Evolutionary conservation across 345 rosid genomes (phyloP).

Genomic region (Lepidium africanum): DNA sequence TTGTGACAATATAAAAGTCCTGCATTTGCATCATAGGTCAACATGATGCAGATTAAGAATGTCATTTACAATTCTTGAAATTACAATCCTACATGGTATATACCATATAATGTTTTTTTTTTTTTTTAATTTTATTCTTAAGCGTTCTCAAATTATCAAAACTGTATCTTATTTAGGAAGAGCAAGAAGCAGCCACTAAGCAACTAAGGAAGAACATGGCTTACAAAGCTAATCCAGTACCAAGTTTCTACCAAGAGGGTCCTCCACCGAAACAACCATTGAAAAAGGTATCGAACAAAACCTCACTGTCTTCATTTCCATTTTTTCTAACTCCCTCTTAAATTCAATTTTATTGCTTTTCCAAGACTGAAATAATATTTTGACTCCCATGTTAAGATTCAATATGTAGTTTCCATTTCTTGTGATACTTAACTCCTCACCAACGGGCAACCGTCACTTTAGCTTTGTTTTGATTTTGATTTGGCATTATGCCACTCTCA

Average conservation of each 20-base stretch:
- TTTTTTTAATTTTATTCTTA: not conserved
- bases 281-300: constrained; percentile 55
- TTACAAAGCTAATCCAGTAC: constrained; percentile 83
- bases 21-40: not conserved
- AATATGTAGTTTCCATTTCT: not conserved
- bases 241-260: constrained; percentile 75
- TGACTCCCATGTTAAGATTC: not conserved
- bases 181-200: constrained; percentile 81
- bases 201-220: constrained; percentile 85
- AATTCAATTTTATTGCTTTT: not conserved
- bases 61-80: not conserved
- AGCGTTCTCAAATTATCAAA: not conserved
- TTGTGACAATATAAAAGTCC: not conserved
- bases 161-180: constrained; percentile 56
- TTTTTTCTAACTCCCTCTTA: not conserved
- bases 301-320: not conserved
- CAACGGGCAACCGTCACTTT: not conserved
- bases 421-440: not conserved
- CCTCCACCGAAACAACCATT: constrained; percentile 78
- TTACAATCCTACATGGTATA: not conserved
- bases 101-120: not conserved
- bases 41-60: not conserved
- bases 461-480: not conserved
- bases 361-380: not conserved
- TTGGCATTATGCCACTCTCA: not conserved